Percentiles rank a stretch among this genome's conserved stretches.
phyloP scores from a whole-genome alignment of 164 flowering plant genomes.

The Akebia trifoliata region DNA sequence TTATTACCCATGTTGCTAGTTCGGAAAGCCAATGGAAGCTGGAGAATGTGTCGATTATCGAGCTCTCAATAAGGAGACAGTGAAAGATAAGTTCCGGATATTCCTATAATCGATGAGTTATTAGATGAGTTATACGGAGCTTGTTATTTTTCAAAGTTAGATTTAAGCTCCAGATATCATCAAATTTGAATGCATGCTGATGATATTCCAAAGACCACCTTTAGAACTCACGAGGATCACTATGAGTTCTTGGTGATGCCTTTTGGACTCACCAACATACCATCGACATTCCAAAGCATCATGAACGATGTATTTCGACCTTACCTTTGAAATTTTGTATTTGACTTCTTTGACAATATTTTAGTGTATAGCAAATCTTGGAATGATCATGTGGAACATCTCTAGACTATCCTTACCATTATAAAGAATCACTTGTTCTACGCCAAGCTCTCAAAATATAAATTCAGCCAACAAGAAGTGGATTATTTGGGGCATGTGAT shows the following conservation, averaged over 20 bases:
- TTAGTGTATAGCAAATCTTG: not conserved
- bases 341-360: not conserved
- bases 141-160: not conserved
- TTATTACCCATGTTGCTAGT: not conserved
- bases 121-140: not conserved
- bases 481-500: not conserved
- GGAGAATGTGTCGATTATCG: not conserved
- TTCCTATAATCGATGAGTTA: not conserved
- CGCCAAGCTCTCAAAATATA: not conserved
- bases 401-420: not conserved
- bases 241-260: slow-evolving; percentile 3
- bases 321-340: not conserved
- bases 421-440: not conserved
- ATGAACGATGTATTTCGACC: no score
- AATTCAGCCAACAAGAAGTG: not conserved
- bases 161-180: no score
- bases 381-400: not conserved
- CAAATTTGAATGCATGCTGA: not conserved
- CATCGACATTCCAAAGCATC: no score
- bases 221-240: not conserved
- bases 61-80: not conserved
- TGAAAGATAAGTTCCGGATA: not conserved
- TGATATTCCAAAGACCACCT: not conserved
- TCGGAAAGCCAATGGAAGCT: not conserved
- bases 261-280: not conserved